Evolutionary conservation across 140 eudicot species (phyloP).

Genomic region (Erigeron philadelphicus): DNA sequence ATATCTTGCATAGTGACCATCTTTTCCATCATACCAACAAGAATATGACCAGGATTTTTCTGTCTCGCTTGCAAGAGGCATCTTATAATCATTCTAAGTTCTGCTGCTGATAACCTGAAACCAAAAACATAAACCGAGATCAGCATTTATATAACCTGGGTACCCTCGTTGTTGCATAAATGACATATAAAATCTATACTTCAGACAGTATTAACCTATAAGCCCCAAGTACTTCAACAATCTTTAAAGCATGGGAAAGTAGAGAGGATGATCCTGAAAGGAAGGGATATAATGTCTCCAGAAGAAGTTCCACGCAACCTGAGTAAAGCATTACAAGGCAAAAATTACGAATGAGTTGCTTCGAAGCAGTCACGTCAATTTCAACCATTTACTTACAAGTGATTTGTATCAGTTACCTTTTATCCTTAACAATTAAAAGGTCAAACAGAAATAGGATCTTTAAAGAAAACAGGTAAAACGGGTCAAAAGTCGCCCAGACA

Average conservation of each 20-base stretch:
- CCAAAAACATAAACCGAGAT: conserved; percentile 14
- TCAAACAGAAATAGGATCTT: neutral
- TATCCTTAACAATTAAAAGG: neutral
- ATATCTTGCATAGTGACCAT: conserved; percentile 69
- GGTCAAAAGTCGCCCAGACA: neutral
- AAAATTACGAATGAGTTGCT: conserved; percentile 11
- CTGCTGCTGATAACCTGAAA: conserved; percentile 78
- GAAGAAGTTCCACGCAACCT: conserved; percentile 93
- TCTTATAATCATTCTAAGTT: conserved; percentile 76
- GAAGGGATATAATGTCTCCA: conserved; percentile 80
- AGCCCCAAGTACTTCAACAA: conserved; percentile 95
- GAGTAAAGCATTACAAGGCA: conserved; percentile 17
- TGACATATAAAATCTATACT: conserved; percentile 11
- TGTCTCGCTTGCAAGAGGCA: conserved; percentile 72
- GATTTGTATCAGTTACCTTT: neutral
- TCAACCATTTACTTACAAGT: neutral
- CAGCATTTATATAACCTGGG: conserved; percentile 3
- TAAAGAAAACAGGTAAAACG: neutral
- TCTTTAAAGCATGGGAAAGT: conserved; percentile 66
- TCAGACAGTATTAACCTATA: conserved; percentile 46
- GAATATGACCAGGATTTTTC: conserved; percentile 60
- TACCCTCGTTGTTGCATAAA: conserved; percentile 5
- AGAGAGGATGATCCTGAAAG: conserved; percentile 72
- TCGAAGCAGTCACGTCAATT: conserved; percentile 1
- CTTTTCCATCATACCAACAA: conserved; percentile 86